A percentile compares a stretch with the other conserved stretches of the same genome.
These are phyloP conservation scores for Podaxis carcinomalis DNA, from an alignment of 768 basidiomycete genomes.

Conservation along the genomic window DNA sequence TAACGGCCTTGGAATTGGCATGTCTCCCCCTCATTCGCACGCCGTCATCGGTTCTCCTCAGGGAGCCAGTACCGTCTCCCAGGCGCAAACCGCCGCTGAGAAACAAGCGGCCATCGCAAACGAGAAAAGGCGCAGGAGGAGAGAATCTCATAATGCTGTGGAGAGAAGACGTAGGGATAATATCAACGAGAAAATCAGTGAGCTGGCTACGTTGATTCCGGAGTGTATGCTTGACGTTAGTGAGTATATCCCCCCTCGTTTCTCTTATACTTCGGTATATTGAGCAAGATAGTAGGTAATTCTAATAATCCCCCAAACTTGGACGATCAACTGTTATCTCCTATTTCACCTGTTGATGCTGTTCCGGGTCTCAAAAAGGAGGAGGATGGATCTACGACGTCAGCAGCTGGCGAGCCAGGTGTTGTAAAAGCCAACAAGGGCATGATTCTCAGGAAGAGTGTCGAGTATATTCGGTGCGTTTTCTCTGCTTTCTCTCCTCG, in stretches of 20 bases:
- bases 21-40: conserved; percentile 6
- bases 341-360: background rate
- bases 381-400: conserved; percentile 18
- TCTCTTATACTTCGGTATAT: background rate
- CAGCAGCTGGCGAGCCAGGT: conserved; percentile 12
- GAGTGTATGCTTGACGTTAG: conserved; percentile 70
- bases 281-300: background rate
- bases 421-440: conserved; percentile 92
- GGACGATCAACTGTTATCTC: conserved; percentile 8
- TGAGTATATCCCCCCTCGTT: conserved; percentile 1
- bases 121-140: conserved; percentile 75
- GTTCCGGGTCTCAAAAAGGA: conserved; percentile 15
- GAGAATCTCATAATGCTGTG: conserved; percentile 91
- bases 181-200: conserved; percentile 93
- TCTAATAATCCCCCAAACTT: background rate
- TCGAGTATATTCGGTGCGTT: conserved; percentile 57
- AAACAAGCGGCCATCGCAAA: conserved; percentile 62
- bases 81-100: conserved; percentile 19
- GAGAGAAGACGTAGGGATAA: conserved; percentile 85
- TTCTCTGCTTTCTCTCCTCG: background rate
- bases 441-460: conserved; percentile 84
- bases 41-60: conserved; percentile 1
- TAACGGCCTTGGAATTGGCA: conserved; percentile 10
- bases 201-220: conserved; percentile 85
- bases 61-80: background rate